phyloP scores from a whole-genome alignment of 2,329 filamentous ascomycete species.

The Lecanosticta acicola region DNA sequence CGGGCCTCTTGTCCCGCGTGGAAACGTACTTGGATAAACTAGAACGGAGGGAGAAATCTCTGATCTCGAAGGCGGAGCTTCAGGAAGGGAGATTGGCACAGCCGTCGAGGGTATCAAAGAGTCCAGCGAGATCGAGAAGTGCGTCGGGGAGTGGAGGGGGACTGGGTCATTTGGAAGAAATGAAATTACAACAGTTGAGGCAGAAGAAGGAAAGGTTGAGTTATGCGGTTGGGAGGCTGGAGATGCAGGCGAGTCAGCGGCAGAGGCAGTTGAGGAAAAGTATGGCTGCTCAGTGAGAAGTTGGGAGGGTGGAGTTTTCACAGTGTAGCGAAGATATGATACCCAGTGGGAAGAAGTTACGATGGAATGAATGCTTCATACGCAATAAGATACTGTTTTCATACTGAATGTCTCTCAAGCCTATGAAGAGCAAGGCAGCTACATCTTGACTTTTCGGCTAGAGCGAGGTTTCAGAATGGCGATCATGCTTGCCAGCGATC shows the following conservation, averaged over 20 bases:
- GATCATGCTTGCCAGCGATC: too few species aligned
- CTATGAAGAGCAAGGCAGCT: too few species aligned
- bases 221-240: slow-evolving; percentile 79
- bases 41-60: slow-evolving; percentile 72
- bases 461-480: too few species aligned
- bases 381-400: not conserved
- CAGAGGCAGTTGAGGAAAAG: slow-evolving; percentile 68
- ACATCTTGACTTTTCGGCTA: too few species aligned
- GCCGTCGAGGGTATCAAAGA: slow-evolving; percentile 13
- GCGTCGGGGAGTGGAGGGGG: slow-evolving; percentile 25
- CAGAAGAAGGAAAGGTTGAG: slow-evolving; percentile 80
- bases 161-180: slow-evolving; percentile 45
- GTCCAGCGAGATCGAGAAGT: slow-evolving; percentile 21
- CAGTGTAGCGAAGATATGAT: slow-evolving; percentile 5
- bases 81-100: slow-evolving; percentile 64
- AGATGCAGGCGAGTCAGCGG: slow-evolving; percentile 76
- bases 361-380: not conserved
- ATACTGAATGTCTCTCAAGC: not conserved
- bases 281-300: slow-evolving; percentile 49
- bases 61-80: slow-evolving; percentile 76
- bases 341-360: slow-evolving; percentile 1
- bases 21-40: slow-evolving; percentile 77
- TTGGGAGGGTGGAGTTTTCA: not conserved
- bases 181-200: slow-evolving; percentile 61
- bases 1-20: slow-evolving; percentile 72